These are phyloP conservation scores for Epichloe hybrida DNA, from an alignment of 2,329 filamentous ascomycete species.

Conservation along the genomic window DNA sequence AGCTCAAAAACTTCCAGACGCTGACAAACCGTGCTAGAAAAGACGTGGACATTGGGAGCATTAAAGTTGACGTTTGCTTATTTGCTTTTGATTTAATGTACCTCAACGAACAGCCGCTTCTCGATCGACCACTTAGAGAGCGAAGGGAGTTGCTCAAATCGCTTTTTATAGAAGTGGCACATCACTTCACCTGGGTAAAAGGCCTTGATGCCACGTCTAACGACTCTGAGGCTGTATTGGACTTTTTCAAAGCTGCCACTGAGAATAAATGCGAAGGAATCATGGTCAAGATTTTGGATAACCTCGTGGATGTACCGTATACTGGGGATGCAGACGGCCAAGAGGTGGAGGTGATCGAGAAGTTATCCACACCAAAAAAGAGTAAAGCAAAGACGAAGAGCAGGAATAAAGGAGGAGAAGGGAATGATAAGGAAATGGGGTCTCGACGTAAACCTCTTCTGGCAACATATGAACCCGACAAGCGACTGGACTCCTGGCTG, in stretches of 20 bases:
- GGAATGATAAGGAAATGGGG: slow-evolving; percentile 31
- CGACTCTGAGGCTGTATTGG: slow-evolving; percentile 71
- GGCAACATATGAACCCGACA: slow-evolving; percentile 92
- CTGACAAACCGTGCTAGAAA: slow-evolving; percentile 84
- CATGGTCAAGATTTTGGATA: slow-evolving; percentile 95
- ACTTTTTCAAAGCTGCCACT: slow-evolving; percentile 80
- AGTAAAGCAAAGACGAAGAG: slow-evolving; percentile 27
- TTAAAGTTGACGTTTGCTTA: slow-evolving; percentile 81
- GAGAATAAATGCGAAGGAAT: slow-evolving; percentile 91
- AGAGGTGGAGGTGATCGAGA: slow-evolving; percentile 14
- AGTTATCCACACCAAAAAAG: slow-evolving; percentile 14
- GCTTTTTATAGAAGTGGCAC: slow-evolving; percentile 70
- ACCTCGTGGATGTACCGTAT: slow-evolving; percentile 45
- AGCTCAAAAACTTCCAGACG: slow-evolving; percentile 80
- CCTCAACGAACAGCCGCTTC: slow-evolving; percentile 73
- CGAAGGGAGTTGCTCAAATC: slow-evolving; percentile 73
- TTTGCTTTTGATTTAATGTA: slow-evolving; percentile 97
- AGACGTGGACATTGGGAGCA: slow-evolving; percentile 71
- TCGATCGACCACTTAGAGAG: slow-evolving; percentile 73
- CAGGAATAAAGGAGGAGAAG: slow-evolving; percentile 17
- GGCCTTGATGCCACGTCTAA: slow-evolving; percentile 72
- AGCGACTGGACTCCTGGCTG: slow-evolving; percentile 92
- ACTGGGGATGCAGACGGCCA: slow-evolving; percentile 22
- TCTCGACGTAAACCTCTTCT: slow-evolving; percentile 71
- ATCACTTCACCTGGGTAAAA: slow-evolving; percentile 86